Evolutionary conservation across 2,329 filamentous ascomycete species (phyloP), one percentile per base, ranked within the genome.

Genomic region (Parastagonospora nodorum): DNA sequence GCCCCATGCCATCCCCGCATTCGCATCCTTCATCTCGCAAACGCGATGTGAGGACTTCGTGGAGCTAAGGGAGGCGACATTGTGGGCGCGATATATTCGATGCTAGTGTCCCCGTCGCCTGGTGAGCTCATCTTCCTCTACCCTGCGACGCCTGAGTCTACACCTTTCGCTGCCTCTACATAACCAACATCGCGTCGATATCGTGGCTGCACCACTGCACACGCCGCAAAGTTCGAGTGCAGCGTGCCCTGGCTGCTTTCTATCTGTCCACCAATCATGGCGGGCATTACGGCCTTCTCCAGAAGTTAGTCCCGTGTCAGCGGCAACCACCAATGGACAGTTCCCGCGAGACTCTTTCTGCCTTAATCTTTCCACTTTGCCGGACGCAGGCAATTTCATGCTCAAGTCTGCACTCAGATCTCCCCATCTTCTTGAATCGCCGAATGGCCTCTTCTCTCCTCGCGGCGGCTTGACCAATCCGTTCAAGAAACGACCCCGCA

Each of bases 231-330:
- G 52, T 53, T 52, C 55, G 45, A 55, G 61, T 68, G 64, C 64
- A 69, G 60, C 60, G 52, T 51, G 51, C 64, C 64, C 59, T 54
- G 53, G 60, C 59, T 58, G 54, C 56, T 55, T 52, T 55, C 53
- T 50, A 53, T 39, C 56, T 48, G 60, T 61, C 68, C 63, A 65
- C 70, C 72, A 73, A 75, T 74, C 69, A 75, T 75, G 72, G 67
- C 69, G 16, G 64, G 54, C 46, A 64, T 73, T 45, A 73, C 72
- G 55, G 55, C 73, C 71, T 52, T 74, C 72, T 61, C 71, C 73
- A 72, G 72, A 75, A 55, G 67, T 74, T 68, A 74, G 72, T 71
- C 73, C 73, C 64, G 65, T 74, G 69, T 75, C 72, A 72, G 72
- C 72, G 62, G 69, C 70, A 48, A 72, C 70, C 45, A 71, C 68